Conservation (phyloP, 768 basidiomycete species). For the Tulasnella sp. region DNA sequence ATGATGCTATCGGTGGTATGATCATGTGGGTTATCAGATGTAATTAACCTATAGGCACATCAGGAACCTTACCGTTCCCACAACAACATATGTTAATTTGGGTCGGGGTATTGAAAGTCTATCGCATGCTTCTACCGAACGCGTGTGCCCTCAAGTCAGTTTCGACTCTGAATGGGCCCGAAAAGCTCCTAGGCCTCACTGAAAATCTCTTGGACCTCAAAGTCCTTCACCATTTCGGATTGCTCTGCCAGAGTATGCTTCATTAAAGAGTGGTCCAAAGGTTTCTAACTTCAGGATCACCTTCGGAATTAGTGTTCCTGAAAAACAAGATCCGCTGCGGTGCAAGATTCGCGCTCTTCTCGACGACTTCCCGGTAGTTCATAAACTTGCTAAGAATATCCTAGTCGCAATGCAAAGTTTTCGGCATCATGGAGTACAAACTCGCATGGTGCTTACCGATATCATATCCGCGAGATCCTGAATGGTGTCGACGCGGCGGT, state of each 20-base stretch:
- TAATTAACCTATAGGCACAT: neutral
- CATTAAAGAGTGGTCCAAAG: neutral
- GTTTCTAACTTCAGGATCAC: neutral
- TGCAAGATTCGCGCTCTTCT: slow-evolving; percentile 25
- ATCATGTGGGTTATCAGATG: neutral
- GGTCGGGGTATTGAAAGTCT: neutral
- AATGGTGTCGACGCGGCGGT: slow-evolving; percentile 74
- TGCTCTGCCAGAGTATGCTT: neutral
- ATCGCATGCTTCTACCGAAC: slow-evolving; percentile 1
- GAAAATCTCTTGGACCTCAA: neutral
- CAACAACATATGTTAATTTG: slow-evolving; percentile 26
- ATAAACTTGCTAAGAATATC: slow-evolving; percentile 33
- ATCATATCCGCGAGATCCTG: slow-evolving; percentile 30
- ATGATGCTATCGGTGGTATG: neutral
- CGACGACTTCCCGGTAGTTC: slow-evolving; percentile 23
- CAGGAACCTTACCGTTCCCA: slow-evolving; percentile 1
- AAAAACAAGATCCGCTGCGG: slow-evolving; percentile 35
- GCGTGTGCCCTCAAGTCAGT: neutral
- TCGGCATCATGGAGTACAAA: neutral
- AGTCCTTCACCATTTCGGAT: neutral
- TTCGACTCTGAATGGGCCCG: neutral
- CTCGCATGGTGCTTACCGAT: neutral
- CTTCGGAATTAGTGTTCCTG: slow-evolving; percentile 33
- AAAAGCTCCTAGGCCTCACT: neutral
- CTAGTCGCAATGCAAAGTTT: neutral